Evolutionary conservation across 2,329 filamentous ascomycete genomes (phyloP).

Genomic region (Ophiostoma quercus): DNA sequence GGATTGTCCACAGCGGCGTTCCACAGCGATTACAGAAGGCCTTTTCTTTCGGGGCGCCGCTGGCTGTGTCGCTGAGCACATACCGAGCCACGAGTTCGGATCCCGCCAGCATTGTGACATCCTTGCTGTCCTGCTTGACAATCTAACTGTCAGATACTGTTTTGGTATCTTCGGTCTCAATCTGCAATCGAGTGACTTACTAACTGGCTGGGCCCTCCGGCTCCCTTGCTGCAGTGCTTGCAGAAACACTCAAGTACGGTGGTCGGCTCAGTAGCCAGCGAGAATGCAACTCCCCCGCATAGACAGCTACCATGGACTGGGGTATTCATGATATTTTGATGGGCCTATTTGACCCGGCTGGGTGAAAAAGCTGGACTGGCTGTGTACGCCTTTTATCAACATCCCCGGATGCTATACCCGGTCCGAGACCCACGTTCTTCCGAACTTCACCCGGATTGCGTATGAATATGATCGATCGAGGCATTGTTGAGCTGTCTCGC

Average conservation of each 20-base stretch:
- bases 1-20: neutral
- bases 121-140: neutral
- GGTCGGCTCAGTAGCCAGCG: neutral
- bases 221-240: neutral
- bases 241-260: neutral
- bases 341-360: neutral
- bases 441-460: neutral
- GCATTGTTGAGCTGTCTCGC: neutral
- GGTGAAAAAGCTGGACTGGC: neutral
- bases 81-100: neutral
- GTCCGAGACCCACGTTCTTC: neutral
- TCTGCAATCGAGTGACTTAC: neutral
- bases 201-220: neutral
- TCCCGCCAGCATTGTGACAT: neutral
- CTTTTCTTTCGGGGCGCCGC: neutral
- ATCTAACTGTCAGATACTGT: neutral
- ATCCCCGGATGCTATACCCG: neutral
- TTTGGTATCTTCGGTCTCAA: neutral
- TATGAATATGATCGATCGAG: neutral
- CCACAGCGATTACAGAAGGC: neutral
- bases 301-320: neutral
- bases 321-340: neutral
- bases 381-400: neutral
- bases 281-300: neutral
- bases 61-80: neutral